Base-by-base conservation (phyloP, 345 rosid species). In the Eucalyptus sideroxylon region DNA sequence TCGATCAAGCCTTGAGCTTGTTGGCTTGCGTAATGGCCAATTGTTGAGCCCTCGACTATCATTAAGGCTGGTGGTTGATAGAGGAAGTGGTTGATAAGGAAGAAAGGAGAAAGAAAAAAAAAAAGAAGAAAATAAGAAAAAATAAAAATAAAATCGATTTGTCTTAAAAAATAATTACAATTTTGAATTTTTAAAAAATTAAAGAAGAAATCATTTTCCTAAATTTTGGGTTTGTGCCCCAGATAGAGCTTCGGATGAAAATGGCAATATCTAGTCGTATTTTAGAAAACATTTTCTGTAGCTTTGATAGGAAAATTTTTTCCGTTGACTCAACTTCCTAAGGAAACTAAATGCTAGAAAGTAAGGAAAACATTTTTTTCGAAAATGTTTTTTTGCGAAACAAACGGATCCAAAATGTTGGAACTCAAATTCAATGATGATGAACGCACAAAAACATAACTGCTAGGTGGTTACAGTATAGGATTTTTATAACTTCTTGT, bases 391-490 rank as follows among this genome's bases (percentile, higher is more conserved):
- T 53, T 53, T 3, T 5, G 65, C 7, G 0, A 59, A 59, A 59
- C 30, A 59, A 59, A 59, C 1, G 6, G 14, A 59, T 26, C 65
- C 14, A 3, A 3, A 55, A 11, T 23, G 62, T 56, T 56, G 27
- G 12, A 56, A 56, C 62, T 56, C 12, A 2, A 56, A 56, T 9
- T 24, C 12, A 9, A 23, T 56, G 62, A 56, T 23, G 62, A 56
- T 23, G 27, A 56, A 56, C 12, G 1, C 67, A 3, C n/a, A 26
- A 59, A 59, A 59, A 59, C n/a, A 59, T 26, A 26, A 59, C 14
- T 26, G 4, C n/a, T 26, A 12, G n/a, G n/a, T 11, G 7, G n/a
- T 26, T 59, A 12, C 7, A 3, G 0, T 59, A 56, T 5, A 1
- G 62, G 30, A 56, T 24, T 10, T 56, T 55, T 55, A 24, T 56